These are phyloP conservation scores for Kluyveromyces siamensis DNA, from an alignment of 805 yeast species.

Conservation along the genomic window DNA sequence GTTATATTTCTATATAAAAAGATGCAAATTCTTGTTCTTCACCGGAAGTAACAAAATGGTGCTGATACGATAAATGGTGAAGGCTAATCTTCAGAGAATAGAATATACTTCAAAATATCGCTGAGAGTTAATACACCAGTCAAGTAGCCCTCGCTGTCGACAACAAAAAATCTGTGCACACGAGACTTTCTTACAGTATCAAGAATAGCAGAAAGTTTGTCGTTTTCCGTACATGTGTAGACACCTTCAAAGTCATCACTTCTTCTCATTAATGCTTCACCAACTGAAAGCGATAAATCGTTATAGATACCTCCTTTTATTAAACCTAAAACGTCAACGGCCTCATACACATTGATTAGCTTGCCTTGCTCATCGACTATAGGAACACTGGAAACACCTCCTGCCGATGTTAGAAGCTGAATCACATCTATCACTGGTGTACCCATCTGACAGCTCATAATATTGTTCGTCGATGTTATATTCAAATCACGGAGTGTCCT, in stretches of 20 bases:
- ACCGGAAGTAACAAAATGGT: neutral
- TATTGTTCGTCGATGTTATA: conserved; percentile 45
- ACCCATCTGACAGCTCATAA: conserved; percentile 78
- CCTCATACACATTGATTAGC: conserved; percentile 86
- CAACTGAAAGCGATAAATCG: conserved; percentile 83
- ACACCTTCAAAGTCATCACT: conserved; percentile 97
- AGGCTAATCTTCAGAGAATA: conserved; percentile 42
- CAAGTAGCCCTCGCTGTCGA: conserved; percentile 71
- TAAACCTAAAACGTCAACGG: conserved; percentile 85
- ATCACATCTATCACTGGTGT: conserved; percentile 94
- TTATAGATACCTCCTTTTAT: conserved; percentile 92
- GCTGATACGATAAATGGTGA: neutral
- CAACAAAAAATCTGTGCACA: conserved; percentile 85
- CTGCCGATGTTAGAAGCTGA: conserved; percentile 57
- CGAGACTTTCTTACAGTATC: conserved; percentile 89
- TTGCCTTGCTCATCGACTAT: conserved; percentile 65
- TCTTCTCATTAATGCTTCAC: conserved; percentile 83
- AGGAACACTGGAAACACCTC: conserved; percentile 87
- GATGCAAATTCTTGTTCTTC: neutral
- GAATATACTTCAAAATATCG: conserved; percentile 77
- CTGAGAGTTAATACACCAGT: conserved; percentile 83
- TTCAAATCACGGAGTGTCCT: conserved; percentile 65
- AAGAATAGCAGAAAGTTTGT: conserved; percentile 78
- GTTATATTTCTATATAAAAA: no score
- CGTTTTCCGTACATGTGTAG: conserved; percentile 85